Conservation (phyloP, 2,329 filamentous ascomycete genomes). For the Emergomyces pasteurianus region DNA sequence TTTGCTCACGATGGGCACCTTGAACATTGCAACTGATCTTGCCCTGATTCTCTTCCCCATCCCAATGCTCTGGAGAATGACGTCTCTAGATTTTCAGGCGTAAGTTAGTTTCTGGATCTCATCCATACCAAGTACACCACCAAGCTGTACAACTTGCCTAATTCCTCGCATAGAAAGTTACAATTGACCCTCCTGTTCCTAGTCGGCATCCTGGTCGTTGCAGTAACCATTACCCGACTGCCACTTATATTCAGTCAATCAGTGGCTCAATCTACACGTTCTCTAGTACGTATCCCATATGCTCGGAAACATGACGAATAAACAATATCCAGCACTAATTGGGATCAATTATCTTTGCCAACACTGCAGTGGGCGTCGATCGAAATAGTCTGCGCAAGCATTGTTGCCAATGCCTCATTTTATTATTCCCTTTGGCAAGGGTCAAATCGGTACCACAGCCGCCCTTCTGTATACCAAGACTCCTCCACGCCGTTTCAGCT, state of each 20-base stretch:
- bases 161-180: slow-evolving; percentile 6
- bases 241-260: slow-evolving; percentile 9
- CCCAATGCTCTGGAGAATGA: slow-evolving; percentile 12
- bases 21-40: slow-evolving; percentile 11
- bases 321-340: background rate
- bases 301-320: background rate
- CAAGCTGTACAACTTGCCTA: background rate
- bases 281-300: slow-evolving; percentile 6
- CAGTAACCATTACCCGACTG: slow-evolving; percentile 10
- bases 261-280: slow-evolving; percentile 8
- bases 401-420: slow-evolving; percentile 12
- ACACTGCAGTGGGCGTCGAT: slow-evolving; percentile 10
- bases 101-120: slow-evolving; percentile 1
- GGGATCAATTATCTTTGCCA: background rate
- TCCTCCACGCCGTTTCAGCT: background rate
- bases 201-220: slow-evolving; percentile 8
- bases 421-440: slow-evolving; percentile 11
- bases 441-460: background rate
- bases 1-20: slow-evolving; percentile 8
- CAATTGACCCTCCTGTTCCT: slow-evolving; percentile 12
- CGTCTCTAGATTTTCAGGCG: slow-evolving; percentile 8
- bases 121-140: background rate
- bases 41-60: slow-evolving; percentile 12
- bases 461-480: background rate
- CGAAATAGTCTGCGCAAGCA: slow-evolving; percentile 9